phyloP scores from a whole-genome alignment of 192 early-diverging fungal genomes.

The Physocladia obscura region DNA sequence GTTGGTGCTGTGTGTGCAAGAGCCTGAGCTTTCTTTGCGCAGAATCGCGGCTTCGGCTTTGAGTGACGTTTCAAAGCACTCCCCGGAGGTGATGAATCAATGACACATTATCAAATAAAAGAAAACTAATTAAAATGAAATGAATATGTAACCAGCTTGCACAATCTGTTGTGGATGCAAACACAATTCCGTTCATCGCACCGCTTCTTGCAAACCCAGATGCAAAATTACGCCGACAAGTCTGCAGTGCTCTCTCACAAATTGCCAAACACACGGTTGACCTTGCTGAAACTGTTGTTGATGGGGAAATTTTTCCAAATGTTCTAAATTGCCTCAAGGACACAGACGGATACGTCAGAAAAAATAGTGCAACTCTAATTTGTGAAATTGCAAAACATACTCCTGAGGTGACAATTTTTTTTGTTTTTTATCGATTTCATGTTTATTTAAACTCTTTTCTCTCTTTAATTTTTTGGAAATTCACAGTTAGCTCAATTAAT shows the following conservation, averaged over 20 bases:
- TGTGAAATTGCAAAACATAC: conserved; percentile 65
- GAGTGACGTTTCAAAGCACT: conserved; percentile 58
- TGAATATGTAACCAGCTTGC: conserved; percentile 42
- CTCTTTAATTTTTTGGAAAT: not conserved
- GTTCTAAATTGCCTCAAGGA: conserved; percentile 55
- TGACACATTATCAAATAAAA: not conserved
- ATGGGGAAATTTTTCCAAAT: conserved; percentile 58
- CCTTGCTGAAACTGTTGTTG: conserved; percentile 58
- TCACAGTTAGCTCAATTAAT: conserved; percentile 57
- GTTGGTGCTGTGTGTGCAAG: conserved; percentile 58
- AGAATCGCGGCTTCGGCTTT: conserved; percentile 59
- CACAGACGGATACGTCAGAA: conserved; percentile 49
- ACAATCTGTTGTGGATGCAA: conserved; percentile 59
- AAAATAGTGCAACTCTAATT: conserved; percentile 55
- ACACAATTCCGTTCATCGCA: conserved; percentile 51
- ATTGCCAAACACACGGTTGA: conserved; percentile 62
- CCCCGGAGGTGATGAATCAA: conserved; percentile 46
- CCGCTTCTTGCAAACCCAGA: conserved; percentile 53
- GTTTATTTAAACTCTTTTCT: not conserved
- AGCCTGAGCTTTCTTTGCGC: conserved; percentile 53
- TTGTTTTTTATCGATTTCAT: not conserved
- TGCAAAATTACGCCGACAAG: conserved; percentile 57
- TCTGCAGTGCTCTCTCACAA: conserved; percentile 54
- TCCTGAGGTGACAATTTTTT: conserved; percentile 42
- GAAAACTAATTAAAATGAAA: not conserved